Conservation (phyloP, 1,139 yeast genomes). For the Blastobotrys ciferrii region DNA sequence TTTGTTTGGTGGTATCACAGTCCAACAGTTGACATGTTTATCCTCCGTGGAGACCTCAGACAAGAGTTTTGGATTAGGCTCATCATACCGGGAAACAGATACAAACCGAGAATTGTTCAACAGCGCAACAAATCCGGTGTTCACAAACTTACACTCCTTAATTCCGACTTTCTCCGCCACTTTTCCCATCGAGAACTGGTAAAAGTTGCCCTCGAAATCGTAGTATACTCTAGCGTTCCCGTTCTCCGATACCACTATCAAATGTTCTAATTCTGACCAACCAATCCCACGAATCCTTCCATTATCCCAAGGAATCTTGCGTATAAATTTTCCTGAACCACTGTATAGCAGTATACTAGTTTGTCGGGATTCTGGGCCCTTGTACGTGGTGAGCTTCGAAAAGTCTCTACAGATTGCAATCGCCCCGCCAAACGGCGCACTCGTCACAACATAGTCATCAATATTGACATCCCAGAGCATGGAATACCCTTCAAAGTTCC, state of each 20-base stretch:
- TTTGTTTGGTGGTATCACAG: conserved; percentile 34
- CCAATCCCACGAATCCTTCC: conserved; percentile 59
- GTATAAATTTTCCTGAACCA: conserved; percentile 51
- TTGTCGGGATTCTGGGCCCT: conserved; percentile 29
- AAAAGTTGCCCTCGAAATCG: conserved; percentile 66
- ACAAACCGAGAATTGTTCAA: conserved; percentile 38
- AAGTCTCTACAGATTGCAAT: conserved; percentile 40
- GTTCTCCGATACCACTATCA: conserved; percentile 58
- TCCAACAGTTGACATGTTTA: conserved; percentile 34
- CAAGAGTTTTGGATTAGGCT: conserved; percentile 33
- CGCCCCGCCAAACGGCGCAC: conserved; percentile 47
- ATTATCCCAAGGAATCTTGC: conserved; percentile 49
- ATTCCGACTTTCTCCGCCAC: conserved; percentile 41
- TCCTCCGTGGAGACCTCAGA: conserved; percentile 19
- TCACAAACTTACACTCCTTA: conserved; percentile 39
- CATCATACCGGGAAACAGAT: conserved; percentile 34
- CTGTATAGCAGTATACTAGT: conserved; percentile 48
- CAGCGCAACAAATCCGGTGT: conserved; percentile 42
- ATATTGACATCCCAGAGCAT: conserved; percentile 37
- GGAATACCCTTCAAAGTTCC: conserved; percentile 37
- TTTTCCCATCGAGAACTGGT: conserved; percentile 46
- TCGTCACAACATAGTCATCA: conserved; percentile 37
- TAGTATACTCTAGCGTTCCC: conserved; percentile 65
- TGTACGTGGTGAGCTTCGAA: conserved; percentile 26
- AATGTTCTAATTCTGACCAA: conserved; percentile 54